Base-by-base conservation (phyloP, 768 basidiomycete genomes). In the Collybiopsis luxurians region DNA sequence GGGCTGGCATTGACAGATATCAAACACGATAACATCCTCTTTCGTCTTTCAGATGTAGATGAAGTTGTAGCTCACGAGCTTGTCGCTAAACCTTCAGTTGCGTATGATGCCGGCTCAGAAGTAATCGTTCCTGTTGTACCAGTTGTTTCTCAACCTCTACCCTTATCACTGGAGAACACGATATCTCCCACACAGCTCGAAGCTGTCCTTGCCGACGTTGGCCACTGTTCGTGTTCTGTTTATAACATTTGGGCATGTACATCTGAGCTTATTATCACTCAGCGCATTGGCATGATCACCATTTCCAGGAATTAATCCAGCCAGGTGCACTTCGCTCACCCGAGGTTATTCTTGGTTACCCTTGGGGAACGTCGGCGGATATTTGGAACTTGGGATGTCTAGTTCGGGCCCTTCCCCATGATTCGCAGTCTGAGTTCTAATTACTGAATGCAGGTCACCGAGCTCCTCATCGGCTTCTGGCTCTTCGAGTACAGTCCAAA, bases 301-400 rank as follows among this genome's bases (percentile, higher is more conserved):
- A 54, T 21, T 57, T 57, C 45, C 39, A 59, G 12, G 61, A 59
- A 7, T 17, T 60, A 17, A 66, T 68, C 43, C 65, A 66, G 53
- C 65, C 65, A 3, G 30, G 39, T 27, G 65, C 66, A 2, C 58
- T 72, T 26, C 69, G 71, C 27, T 60, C 65, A 12, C 71, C 69
- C 12, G 69, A 72, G 55, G 61, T 69, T 23, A 64, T 70, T 24
- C 40, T 69, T 9, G 65, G 62, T 21, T 58, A 50, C 11, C 59
- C 54, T 10, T 71, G 67, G 60, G 60, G 59, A 19, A 63, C 65
- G 2, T 64, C 57, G 39, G 63, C 66, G 4, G 71, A 72, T 61
- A 65, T 72, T 28, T 72, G 71, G 71, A 66, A 66, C 45, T 48
- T 72, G 12, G 71, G 71, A 27, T 72, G 71, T 48, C 36, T 70